Conservation (phyloP, 176 grass and related monocot species). For the Rhynchospora breviuscula region DNA sequence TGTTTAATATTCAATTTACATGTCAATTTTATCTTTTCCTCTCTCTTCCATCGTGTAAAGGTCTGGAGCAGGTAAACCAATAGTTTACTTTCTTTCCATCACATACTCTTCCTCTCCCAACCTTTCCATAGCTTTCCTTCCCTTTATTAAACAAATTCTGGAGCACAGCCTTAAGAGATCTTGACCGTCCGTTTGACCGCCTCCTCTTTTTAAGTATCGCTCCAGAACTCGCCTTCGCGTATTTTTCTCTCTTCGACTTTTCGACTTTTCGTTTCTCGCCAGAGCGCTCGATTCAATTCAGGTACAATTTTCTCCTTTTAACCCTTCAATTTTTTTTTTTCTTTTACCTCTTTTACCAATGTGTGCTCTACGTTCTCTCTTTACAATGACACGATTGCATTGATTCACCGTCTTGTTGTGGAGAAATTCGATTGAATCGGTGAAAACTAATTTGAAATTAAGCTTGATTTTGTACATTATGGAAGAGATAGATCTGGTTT, state of each 20-base stretch:
- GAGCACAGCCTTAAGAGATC: no score
- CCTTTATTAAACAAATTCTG: no score
- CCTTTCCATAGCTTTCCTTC: no score
- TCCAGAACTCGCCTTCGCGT: background rate
- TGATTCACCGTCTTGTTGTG: background rate
- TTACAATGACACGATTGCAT: background rate
- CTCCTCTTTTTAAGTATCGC: background rate
- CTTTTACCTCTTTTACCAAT: background rate
- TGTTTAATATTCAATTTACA: no score
- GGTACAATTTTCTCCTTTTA: background rate
- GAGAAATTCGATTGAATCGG: background rate
- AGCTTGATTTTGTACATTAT: background rate
- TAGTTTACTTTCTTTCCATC: no score
- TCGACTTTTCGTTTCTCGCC: background rate
- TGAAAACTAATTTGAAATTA: background rate
- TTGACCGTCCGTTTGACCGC: background rate
- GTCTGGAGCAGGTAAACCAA: no score
- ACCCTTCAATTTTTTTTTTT: background rate
- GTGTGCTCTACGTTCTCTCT: background rate
- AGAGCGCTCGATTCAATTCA: background rate
- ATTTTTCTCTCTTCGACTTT: background rate
- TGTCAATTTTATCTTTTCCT: no score
- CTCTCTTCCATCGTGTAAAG: no score
- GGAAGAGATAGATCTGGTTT: background rate
- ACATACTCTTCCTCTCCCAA: no score